Percentiles rank a stretch among this genome's conserved stretches.
Evolutionary conservation across 768 basidiomycete species (phyloP).

Genomic region (Termitomyces bulborhizus): DNA sequence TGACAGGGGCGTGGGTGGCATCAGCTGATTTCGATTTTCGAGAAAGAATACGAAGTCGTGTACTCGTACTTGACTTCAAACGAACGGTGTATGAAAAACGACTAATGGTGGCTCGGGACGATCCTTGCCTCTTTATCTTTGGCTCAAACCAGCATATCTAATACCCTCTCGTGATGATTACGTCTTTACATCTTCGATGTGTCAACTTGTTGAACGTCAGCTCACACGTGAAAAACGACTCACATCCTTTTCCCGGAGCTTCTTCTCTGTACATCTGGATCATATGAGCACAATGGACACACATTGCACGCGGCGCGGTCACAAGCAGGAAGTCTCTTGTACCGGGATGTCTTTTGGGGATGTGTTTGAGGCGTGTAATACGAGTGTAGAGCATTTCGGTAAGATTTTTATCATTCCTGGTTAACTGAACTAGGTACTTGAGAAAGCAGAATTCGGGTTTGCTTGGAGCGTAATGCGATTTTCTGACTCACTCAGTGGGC

Average conservation of each 20-base stretch:
- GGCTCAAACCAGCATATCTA: background rate
- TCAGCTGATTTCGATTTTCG: too few species aligned
- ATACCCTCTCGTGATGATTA: background rate
- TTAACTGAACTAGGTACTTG: background rate
- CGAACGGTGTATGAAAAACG: background rate
- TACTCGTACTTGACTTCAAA: background rate
- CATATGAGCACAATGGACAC: slow-evolving; percentile 6
- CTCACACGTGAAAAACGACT: slow-evolving; percentile 6
- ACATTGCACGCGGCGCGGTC: slow-evolving; percentile 5
- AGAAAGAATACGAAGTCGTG: background rate
- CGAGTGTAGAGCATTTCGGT: background rate
- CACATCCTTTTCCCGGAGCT: background rate
- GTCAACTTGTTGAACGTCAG: background rate
- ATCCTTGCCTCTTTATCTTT: background rate
- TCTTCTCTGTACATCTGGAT: background rate
- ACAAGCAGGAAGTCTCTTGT: background rate
- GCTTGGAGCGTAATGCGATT: background rate
- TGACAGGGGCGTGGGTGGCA: background rate
- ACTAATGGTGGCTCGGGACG: background rate
- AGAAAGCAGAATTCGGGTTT: background rate
- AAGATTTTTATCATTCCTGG: background rate
- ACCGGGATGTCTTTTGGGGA: too few species aligned
- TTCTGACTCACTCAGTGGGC: background rate
- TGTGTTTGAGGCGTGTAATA: too few species aligned
- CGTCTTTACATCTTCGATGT: background rate